phyloP scores from a whole-genome alignment of 192 early-diverging fungal genomes.

The Backusella tuberculispora region DNA sequence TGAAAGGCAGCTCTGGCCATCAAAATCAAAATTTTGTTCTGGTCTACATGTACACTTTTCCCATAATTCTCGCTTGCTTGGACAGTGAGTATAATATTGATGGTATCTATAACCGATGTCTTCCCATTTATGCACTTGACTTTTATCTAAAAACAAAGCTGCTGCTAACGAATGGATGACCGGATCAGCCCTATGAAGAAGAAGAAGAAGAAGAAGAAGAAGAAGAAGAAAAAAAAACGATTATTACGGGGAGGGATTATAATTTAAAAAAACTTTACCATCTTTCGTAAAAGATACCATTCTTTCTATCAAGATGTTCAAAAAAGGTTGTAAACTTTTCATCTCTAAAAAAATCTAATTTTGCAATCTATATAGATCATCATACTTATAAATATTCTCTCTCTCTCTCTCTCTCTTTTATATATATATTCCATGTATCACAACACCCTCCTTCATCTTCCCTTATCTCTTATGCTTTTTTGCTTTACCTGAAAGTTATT shows the following conservation, averaged over 20 bases:
- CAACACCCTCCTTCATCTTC: no score
- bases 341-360: conserved; percentile 57
- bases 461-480: not conserved
- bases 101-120: conserved; percentile 71
- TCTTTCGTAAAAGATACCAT: conserved; percentile 77
- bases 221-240: no score
- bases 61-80: conserved; percentile 50
- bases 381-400: no score
- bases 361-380: conserved; percentile 49
- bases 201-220: no score
- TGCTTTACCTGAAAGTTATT: conserved; percentile 71
- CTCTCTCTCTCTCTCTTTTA: not conserved
- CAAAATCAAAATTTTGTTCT: conserved; percentile 48
- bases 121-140: conserved; percentile 73
- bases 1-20: not conserved
- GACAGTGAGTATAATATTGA: conserved; percentile 67
- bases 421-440: no score
- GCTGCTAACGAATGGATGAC: conserved; percentile 70
- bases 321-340: conserved; percentile 63
- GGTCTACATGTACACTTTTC: conserved; percentile 53
- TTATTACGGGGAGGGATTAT: no score
- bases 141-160: conserved; percentile 61
- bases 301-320: conserved; percentile 60
- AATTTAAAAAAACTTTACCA: conserved; percentile 45
- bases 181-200: conserved; percentile 55